Percentiles rank a stretch among this genome's conserved stretches.
phyloP scores from a whole-genome alignment of 192 early-diverging fungal genomes.

The Coemansia aciculifera region DNA sequence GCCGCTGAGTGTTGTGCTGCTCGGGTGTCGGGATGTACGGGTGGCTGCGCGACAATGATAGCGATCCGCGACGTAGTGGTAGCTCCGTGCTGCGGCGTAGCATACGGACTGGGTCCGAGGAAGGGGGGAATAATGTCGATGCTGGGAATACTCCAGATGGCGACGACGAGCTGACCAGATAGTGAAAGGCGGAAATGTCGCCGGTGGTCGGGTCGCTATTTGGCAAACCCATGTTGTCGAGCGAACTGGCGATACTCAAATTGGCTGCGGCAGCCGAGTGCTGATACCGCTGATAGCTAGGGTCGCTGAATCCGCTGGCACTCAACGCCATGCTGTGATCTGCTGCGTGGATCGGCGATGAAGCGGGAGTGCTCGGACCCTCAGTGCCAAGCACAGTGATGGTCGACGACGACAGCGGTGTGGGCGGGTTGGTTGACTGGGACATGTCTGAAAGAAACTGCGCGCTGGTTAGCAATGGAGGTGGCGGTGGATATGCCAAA shows the following conservation, averaged over 20 bases:
- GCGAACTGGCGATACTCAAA: not conserved
- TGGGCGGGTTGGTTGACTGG: not conserved
- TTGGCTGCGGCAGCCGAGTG: not conserved
- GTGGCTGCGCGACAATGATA: constrained; percentile 14
- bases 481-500: not conserved
- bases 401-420: not conserved
- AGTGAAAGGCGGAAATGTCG: not conserved
- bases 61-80: constrained; percentile 2
- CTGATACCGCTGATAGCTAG: not conserved
- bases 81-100: constrained; percentile 16
- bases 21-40: constrained; percentile 17
- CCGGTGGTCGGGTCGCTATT: not conserved
- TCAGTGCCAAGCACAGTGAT: not conserved
- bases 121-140: not conserved
- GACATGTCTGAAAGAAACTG: not conserved
- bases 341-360: not conserved
- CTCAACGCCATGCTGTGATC: not conserved
- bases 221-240: not conserved
- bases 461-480: not conserved
- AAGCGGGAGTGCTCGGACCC: not conserved
- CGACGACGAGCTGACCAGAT: not conserved
- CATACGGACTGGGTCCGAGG: not conserved
- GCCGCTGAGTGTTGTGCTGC: not conserved
- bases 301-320: not conserved
- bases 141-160: not conserved